These are phyloP conservation scores for Suhomyces canberraensis DNA, from an alignment of 805 yeast genomes.

Conservation along the genomic window DNA sequence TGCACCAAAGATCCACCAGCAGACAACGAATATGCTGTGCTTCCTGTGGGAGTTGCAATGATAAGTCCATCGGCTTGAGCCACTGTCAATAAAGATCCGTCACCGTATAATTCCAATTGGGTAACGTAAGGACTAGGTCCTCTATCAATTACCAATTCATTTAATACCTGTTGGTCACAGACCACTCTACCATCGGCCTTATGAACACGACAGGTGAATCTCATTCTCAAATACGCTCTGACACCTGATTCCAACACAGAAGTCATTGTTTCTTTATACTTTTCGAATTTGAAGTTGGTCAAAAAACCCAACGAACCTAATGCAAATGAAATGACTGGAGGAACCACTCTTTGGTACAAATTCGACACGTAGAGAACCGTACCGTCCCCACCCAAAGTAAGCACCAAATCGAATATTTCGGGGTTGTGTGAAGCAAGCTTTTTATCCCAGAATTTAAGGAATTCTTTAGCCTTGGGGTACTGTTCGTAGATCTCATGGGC, in stretches of 20 bases:
- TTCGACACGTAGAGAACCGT: slow-evolving; percentile 43
- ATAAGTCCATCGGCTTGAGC: slow-evolving; percentile 95
- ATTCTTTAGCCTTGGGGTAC: slow-evolving; percentile 42
- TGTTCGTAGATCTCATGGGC: slow-evolving; percentile 49
- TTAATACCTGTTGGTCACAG: slow-evolving; percentile 73
- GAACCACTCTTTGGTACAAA: slow-evolving; percentile 44
- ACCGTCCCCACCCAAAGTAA: slow-evolving; percentile 46
- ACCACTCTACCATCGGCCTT: slow-evolving; percentile 50
- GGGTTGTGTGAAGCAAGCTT: slow-evolving; percentile 47
- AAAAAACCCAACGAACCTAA: slow-evolving; percentile 42
- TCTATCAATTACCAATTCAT: slow-evolving; percentile 86
- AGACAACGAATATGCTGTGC: slow-evolving; percentile 91
- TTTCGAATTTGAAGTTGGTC: slow-evolving; percentile 80
- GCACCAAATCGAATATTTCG: slow-evolving; percentile 42
- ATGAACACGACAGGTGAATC: slow-evolving; percentile 77
- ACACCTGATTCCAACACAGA: slow-evolving; percentile 68
- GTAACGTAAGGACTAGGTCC: slow-evolving; percentile 94
- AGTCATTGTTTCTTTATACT: slow-evolving; percentile 58
- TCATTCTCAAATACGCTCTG: slow-evolving; percentile 73
- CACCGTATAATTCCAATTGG: slow-evolving; percentile 84
- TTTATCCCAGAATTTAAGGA: slow-evolving; percentile 68
- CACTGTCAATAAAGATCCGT: slow-evolving; percentile 76
- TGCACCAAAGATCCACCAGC: slow-evolving; percentile 96
- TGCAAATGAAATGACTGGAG: slow-evolving; percentile 44
- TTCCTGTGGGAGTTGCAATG: slow-evolving; percentile 92